Evolutionary conservation across 768 basidiomycete genomes (phyloP).

Genomic region (Mycena galericulata): DNA sequence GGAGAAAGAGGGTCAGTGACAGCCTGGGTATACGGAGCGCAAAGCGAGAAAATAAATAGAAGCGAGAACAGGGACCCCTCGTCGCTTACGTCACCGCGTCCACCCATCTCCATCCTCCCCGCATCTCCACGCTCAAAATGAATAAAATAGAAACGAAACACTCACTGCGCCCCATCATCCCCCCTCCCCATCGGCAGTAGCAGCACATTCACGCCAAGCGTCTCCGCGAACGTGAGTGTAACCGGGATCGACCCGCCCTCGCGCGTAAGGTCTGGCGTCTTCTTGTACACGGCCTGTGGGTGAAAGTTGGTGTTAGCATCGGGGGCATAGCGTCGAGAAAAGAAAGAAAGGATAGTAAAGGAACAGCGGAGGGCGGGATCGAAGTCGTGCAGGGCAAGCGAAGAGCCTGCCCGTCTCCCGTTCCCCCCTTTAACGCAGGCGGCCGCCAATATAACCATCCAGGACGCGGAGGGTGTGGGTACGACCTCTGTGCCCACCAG

Average conservation of each 20-base stretch:
- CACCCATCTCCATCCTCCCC: too few relatives aligned
- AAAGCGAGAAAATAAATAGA: background rate
- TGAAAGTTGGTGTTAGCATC: background rate
- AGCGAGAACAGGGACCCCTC: background rate
- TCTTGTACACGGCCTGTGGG: conserved; percentile 69
- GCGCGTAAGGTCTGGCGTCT: conserved; percentile 84
- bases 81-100: too few relatives aligned
- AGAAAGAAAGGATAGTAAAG: too few relatives aligned
- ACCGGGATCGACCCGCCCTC: conserved; percentile 97
- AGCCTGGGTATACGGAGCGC: background rate
- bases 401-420: too few relatives aligned
- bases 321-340: conserved; percentile 39
- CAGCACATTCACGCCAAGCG: conserved; percentile 86
- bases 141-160: conserved; percentile 28
- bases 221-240: conserved; percentile 93
- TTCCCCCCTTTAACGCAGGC: too few relatives aligned
- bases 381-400: too few relatives aligned
- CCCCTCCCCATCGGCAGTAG: conserved; percentile 94
- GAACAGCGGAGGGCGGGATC: too few relatives aligned
- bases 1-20: background rate
- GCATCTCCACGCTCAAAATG: background rate
- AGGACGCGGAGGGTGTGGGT: too few relatives aligned
- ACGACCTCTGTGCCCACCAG: too few relatives aligned
- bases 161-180: conserved; percentile 94
- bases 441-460: too few relatives aligned